Evolutionary conservation across 2,329 filamentous ascomycete species (phyloP).

Genomic region (Elsinoe fawcettii): DNA sequence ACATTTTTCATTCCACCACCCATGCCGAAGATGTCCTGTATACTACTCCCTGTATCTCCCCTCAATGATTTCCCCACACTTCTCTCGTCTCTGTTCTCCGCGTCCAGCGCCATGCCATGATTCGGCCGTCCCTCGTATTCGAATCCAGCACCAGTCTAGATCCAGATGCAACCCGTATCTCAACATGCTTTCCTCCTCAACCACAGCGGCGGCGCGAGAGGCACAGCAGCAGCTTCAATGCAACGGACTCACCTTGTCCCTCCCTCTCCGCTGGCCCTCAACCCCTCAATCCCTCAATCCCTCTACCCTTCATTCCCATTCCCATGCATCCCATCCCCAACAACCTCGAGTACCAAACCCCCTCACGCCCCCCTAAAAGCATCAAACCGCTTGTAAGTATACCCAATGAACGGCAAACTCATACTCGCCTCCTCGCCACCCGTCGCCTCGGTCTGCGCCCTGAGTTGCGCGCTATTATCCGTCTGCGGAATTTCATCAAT

Average conservation of each 20-base stretch:
- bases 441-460: conserved; percentile 70
- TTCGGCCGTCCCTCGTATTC: background rate
- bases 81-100: background rate
- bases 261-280: background rate
- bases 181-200: background rate
- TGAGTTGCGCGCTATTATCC: conserved; percentile 79
- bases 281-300: background rate
- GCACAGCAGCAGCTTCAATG: no score
- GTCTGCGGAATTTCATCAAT: conserved; percentile 98
- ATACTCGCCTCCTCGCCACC: conserved; percentile 84
- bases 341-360: no score
- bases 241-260: no score
- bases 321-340: no score
- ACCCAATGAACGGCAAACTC: conserved; percentile 91
- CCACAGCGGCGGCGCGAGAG: no score
- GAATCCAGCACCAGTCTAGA: conserved; percentile 5
- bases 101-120: background rate
- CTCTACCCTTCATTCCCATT: background rate
- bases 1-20: background rate
- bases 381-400: conserved; percentile 96
- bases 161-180: background rate
- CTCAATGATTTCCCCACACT: no score
- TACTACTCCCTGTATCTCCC: background rate
- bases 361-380: conserved; percentile 42
- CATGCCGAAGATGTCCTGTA: background rate